A percentile compares a stretch with the other conserved stretches of the same genome.
phyloP scores from a whole-genome alignment of 2,329 filamentous ascomycete genomes.

The Annulohypoxylon truncatum region DNA sequence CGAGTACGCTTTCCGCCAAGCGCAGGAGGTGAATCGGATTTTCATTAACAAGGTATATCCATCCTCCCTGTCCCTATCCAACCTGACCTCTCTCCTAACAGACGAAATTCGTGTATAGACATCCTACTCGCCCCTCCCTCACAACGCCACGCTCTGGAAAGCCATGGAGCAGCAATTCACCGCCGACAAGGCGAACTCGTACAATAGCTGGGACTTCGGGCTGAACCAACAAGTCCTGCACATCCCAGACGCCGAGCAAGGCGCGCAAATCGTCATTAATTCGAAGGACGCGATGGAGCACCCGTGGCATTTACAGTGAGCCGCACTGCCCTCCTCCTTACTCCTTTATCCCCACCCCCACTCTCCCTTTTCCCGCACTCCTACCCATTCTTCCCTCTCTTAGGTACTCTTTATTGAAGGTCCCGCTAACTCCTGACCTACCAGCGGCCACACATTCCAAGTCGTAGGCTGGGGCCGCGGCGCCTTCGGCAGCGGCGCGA shows the following conservation, averaged over 20 bases:
- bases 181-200: constrained; percentile 45
- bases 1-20: constrained; percentile 52
- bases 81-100: neutral
- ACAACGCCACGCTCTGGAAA: constrained; percentile 53
- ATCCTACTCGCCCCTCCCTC: constrained; percentile 48
- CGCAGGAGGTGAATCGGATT: constrained; percentile 52
- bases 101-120: constrained; percentile 46
- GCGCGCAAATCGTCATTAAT: constrained; percentile 54
- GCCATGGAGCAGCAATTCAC: constrained; percentile 48
- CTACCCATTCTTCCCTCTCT: too few relatives aligned
- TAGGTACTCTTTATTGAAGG: too few relatives aligned
- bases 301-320: constrained; percentile 55
- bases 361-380: too few relatives aligned
- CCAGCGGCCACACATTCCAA: constrained; percentile 54
- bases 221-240: constrained; percentile 54
- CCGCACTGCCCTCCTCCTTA: neutral
- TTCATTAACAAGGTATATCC: constrained; percentile 52
- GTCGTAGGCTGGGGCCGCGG: constrained; percentile 55
- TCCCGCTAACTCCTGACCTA: too few relatives aligned
- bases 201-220: constrained; percentile 53
- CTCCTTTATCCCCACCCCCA: too few relatives aligned
- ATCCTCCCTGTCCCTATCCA: neutral
- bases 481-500: constrained; percentile 44
- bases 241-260: constrained; percentile 48
- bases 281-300: constrained; percentile 55